These are phyloP conservation scores for Planoprotostelium fungivorum DNA, from an alignment of 78 protist genomes.

Conservation along the genomic window DNA sequence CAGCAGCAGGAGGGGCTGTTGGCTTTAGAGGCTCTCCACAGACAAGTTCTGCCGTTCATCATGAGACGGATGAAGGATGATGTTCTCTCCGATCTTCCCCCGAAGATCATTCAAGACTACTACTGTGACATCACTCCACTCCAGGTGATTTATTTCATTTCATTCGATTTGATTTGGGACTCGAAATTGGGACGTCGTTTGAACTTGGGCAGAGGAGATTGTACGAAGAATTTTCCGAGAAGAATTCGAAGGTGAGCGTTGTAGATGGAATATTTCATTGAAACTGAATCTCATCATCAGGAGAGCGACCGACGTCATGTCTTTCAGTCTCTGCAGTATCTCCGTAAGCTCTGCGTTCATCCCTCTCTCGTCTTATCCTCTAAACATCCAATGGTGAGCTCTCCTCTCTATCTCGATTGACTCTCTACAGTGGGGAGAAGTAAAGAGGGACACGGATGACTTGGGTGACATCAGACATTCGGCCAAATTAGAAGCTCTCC, in stretches of 20 bases:
- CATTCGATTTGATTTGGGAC: neutral
- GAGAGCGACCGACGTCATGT: conserved; percentile 41
- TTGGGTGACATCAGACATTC: conserved; percentile 34
- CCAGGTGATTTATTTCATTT: conserved; percentile 34
- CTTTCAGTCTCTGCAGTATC: conserved; percentile 81
- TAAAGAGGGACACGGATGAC: neutral
- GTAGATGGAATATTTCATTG: neutral
- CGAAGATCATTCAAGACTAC: conserved; percentile 94
- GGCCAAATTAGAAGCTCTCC: conserved; percentile 84
- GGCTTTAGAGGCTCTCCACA: conserved; percentile 81
- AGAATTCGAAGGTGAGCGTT: neutral
- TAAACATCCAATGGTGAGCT: conserved; percentile 35
- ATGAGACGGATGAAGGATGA: conserved; percentile 92
- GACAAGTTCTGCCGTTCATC: conserved; percentile 93
- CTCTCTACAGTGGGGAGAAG: conserved; percentile 3
- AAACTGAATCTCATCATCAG: neutral
- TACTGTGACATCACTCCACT: conserved; percentile 65
- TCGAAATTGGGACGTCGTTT: conserved; percentile 2
- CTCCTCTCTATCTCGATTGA: no score
- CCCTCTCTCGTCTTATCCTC: conserved; percentile 71
- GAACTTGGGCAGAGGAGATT: conserved; percentile 9
- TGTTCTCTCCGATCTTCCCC: conserved; percentile 95
- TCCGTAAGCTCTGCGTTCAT: conserved; percentile 85
- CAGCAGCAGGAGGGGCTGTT: conserved; percentile 68
- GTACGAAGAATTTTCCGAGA: conserved; percentile 10